Percentiles rank a stretch among this genome's conserved stretches.
phyloP scores from a whole-genome alignment of 2,329 filamentous ascomycete species.

The Trichoderma polysporum region DNA sequence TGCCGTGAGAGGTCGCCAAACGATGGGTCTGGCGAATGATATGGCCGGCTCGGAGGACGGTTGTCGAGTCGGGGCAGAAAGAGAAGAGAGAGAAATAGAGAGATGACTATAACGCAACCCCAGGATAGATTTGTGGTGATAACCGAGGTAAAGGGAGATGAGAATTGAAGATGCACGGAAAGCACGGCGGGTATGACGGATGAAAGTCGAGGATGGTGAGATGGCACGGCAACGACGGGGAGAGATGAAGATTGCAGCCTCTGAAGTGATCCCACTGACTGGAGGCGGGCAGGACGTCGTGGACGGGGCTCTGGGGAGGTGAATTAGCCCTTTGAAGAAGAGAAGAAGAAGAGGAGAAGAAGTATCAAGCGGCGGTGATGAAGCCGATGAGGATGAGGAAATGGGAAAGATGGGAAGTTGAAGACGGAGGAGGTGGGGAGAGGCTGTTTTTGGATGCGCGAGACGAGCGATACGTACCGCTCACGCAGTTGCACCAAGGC shows the following conservation, averaged over 20 bases:
- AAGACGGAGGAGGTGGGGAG: slow-evolving; percentile 17
- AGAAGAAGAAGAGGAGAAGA: neutral
- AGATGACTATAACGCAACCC: slow-evolving; percentile 2
- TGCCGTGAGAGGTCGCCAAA: neutral
- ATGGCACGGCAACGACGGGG: slow-evolving; percentile 16
- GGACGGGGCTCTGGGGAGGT: slow-evolving; percentile 10
- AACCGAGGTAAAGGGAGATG: neutral
- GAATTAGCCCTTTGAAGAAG: slow-evolving; percentile 4
- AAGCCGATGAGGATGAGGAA: slow-evolving; percentile 15
- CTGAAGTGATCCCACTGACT: slow-evolving; percentile 5
- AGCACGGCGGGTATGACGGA: slow-evolving; percentile 3
- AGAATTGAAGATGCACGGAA: neutral
- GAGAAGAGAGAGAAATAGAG: neutral
- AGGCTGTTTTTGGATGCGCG: slow-evolving; percentile 20
- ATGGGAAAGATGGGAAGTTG: slow-evolving; percentile 15
- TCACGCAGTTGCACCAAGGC: neutral
- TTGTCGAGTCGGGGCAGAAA: slow-evolving; percentile 10
- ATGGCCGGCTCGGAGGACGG: neutral
- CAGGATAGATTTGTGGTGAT: neutral
- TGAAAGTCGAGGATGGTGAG: neutral
- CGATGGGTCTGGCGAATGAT: neutral
- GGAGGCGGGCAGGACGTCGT: slow-evolving; percentile 16
- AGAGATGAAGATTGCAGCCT: neutral
- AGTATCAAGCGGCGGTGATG: slow-evolving; percentile 12
- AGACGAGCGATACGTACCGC: slow-evolving; percentile 14